These are phyloP conservation scores for Dryas alaskensis DNA, from an alignment of 306 rosid species.

Conservation along the genomic window DNA sequence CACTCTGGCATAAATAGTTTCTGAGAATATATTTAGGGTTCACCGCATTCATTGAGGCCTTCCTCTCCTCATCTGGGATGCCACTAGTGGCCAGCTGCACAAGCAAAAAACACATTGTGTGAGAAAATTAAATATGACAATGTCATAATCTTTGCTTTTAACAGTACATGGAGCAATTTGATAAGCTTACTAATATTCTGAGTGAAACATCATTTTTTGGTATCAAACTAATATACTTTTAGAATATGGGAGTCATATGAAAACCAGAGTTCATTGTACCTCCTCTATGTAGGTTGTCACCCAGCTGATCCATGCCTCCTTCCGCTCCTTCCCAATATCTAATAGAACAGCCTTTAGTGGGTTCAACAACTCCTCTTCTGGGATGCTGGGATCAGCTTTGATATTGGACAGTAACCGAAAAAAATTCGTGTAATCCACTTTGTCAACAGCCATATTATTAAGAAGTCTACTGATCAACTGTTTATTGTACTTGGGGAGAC, in stretches of 20 bases:
- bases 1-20: slow-evolving; percentile 95
- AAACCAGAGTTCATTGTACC: slow-evolving; percentile 40
- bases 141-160: not conserved
- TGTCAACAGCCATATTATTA: slow-evolving; percentile 91
- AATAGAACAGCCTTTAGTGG: slow-evolving; percentile 84
- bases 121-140: not conserved
- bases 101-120: slow-evolving; percentile 19
- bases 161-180: not conserved
- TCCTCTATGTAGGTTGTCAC: slow-evolving; percentile 73
- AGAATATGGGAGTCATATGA: not conserved
- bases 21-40: slow-evolving; percentile 88
- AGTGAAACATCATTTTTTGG: not conserved
- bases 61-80: slow-evolving; percentile 77
- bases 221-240: not conserved
- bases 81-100: slow-evolving; percentile 74
- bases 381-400: slow-evolving; percentile 74
- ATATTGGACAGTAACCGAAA: slow-evolving; percentile 77
- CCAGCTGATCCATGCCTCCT: slow-evolving; percentile 94
- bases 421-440: slow-evolving; percentile 96
- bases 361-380: slow-evolving; percentile 73
- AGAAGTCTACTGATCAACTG: slow-evolving; percentile 88
- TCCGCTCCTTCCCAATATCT: slow-evolving; percentile 96
- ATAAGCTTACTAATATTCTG: not conserved
- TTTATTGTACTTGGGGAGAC: slow-evolving; percentile 87
- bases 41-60: slow-evolving; percentile 69